These are phyloP conservation scores for Cordyceps tenuipes DNA, from an alignment of 2,329 filamentous ascomycete species.

Conservation along the genomic window DNA sequence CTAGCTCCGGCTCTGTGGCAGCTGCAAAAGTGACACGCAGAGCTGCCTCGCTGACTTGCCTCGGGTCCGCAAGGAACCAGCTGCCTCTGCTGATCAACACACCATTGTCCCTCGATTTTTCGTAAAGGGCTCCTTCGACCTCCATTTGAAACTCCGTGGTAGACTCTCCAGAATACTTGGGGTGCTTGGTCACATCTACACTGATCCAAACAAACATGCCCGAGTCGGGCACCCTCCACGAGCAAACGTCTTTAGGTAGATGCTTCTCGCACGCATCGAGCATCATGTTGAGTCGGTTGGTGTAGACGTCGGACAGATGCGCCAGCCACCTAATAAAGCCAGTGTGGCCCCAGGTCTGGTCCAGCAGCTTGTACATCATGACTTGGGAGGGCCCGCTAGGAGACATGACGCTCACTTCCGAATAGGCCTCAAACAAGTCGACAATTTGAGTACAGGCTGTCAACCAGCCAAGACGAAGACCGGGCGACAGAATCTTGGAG, in stretches of 20 bases:
- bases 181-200: constrained; percentile 54
- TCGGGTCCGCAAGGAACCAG: constrained; percentile 71
- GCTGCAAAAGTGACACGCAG: constrained; percentile 80
- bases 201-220: constrained; percentile 85
- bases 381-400: constrained; percentile 72
- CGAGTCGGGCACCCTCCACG: constrained; percentile 64
- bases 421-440: constrained; percentile 66
- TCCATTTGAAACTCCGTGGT: constrained; percentile 21
- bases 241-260: constrained; percentile 60
- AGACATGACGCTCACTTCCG: constrained; percentile 68
- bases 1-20: constrained; percentile 33
- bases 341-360: constrained; percentile 82
- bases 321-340: constrained; percentile 81
- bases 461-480: constrained; percentile 71
- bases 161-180: constrained; percentile 29
- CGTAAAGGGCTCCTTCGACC: constrained; percentile 74
- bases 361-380: constrained; percentile 72
- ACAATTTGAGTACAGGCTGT: constrained; percentile 72
- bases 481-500: constrained; percentile 75
- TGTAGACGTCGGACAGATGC: constrained; percentile 67
- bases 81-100: constrained; percentile 70
- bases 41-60: constrained; percentile 55
- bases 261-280: constrained; percentile 65
- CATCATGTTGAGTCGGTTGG: constrained; percentile 60
- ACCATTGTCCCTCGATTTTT: constrained; percentile 57